Evolutionary conservation across 306 rosid genomes (phyloP).

Genomic region (Styphnolobium japonicum): DNA sequence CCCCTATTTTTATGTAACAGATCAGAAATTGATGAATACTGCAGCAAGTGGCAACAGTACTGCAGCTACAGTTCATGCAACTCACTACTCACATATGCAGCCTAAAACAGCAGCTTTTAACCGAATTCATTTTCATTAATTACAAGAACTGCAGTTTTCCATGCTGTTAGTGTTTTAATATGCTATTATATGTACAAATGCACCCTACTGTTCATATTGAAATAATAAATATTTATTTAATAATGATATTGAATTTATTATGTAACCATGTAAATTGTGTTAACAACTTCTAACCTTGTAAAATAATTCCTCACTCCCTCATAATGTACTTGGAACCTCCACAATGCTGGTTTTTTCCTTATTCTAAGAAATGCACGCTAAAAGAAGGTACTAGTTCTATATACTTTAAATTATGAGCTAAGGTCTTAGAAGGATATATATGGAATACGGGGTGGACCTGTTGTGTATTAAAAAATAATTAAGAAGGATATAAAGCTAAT

Average conservation of each 20-base stretch:
- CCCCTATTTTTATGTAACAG: slow-evolving; percentile 17
- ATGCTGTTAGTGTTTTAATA: not conserved
- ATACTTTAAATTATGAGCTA: not conserved
- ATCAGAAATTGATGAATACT: slow-evolving; percentile 30
- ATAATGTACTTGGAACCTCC: no score
- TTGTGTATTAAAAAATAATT: not conserved
- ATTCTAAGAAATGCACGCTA: not conserved
- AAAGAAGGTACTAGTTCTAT: not conserved
- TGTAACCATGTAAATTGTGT: no score
- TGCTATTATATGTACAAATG: not conserved
- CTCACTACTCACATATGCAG: slow-evolving; percentile 33
- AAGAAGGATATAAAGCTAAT: not conserved
- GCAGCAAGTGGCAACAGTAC: slow-evolving; percentile 20
- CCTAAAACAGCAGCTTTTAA: slow-evolving; percentile 19
- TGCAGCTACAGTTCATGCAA: slow-evolving; percentile 29
- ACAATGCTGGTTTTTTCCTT: not conserved
- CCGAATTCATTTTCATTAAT: not conserved
- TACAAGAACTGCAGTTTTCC: slow-evolving; percentile 3
- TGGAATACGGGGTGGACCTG: not conserved
- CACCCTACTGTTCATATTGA: no score
- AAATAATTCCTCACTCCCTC: no score
- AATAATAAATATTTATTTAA: no score
- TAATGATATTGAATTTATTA: no score
- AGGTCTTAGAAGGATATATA: no score
- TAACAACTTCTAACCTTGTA: no score